Base-by-base conservation (phyloP, 2,329 filamentous ascomycete species). In the Fusarium brevicatenulatum region DNA sequence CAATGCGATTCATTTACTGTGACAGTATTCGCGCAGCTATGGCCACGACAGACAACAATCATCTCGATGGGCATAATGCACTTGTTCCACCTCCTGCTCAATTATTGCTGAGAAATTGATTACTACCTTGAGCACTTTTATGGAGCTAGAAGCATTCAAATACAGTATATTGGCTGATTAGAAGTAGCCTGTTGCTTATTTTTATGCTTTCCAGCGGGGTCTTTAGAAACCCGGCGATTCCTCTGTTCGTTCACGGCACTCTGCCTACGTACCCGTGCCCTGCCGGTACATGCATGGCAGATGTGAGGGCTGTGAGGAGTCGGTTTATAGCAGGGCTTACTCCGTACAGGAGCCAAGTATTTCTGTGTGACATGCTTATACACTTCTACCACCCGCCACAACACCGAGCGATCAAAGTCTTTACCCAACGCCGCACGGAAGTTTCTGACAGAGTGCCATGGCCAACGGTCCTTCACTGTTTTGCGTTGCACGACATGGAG, bases 271-370 rank as follows among this genome's bases (percentile, higher is more conserved):
- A 62, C 67, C 69, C 63, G 55, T 70, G 73, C 72, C 76, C 76
- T 76, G 75, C 74, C 76, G 75, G 72, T 57, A 77, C 71, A 75
- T 77, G 70, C 64, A 69, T 70, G 58, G 47, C 57, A 42, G 68
- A 28, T 64, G 52, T 47, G 74, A 73, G 70, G 57, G 34, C 34
- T 54, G 50, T 25, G 15, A 30, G 32, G 58, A 70, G 56, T 61
- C 61, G 54, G 46, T 23, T 55, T 58, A 66, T 49, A 55, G 63
- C 39, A 63, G 63, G 32, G 53, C 62, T 71, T 54, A n/a, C n/a
- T n/a, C n/a, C n/a, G n/a, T n/a, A 70, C 55, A 66, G 70, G 47
- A 61, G 57, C 34, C 47, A 65, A 37, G 64, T 60, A 44, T 55
- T 65, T 57, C 44, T 70, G 56, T 73, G 63, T 67, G 74, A 72